These are phyloP conservation scores for Epicoccum nigrum DNA, from an alignment of 2,329 filamentous ascomycete species.

Conservation along the genomic window DNA sequence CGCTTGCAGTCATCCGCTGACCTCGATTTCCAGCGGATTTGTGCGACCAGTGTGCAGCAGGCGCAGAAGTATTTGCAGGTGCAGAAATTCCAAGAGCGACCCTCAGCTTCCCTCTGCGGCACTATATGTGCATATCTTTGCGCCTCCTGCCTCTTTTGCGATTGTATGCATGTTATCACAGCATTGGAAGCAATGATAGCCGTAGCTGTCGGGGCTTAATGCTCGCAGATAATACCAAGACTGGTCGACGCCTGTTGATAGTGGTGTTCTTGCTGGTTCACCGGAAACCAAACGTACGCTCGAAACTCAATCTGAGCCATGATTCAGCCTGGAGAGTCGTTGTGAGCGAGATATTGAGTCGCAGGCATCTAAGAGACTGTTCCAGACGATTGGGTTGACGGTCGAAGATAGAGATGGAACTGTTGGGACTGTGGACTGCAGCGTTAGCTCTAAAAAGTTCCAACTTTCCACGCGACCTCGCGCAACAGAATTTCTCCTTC, in stretches of 20 bases:
- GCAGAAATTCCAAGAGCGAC: no score
- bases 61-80: no score
- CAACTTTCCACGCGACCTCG: neutral
- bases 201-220: neutral
- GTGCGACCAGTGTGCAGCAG: no score
- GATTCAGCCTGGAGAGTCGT: no score
- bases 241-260: neutral
- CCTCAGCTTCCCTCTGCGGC: no score
- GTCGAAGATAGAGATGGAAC: conserved; percentile 2
- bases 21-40: no score
- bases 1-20: neutral
- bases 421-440: conserved; percentile 9
- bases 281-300: neutral
- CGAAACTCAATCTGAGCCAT: neutral
- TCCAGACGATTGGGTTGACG: neutral
- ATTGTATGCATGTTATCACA: no score
- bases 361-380: no score
- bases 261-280: conserved; percentile 1
- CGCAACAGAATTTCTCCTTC: neutral
- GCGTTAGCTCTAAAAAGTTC: conserved; percentile 1
- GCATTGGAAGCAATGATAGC: no score
- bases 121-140: no score
- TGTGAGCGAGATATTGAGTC: neutral
- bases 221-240: neutral
- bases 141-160: no score